Evolutionary conservation across 148 eudicot genomes (phyloP).

Genomic region (Rhododendron ovatum): DNA sequence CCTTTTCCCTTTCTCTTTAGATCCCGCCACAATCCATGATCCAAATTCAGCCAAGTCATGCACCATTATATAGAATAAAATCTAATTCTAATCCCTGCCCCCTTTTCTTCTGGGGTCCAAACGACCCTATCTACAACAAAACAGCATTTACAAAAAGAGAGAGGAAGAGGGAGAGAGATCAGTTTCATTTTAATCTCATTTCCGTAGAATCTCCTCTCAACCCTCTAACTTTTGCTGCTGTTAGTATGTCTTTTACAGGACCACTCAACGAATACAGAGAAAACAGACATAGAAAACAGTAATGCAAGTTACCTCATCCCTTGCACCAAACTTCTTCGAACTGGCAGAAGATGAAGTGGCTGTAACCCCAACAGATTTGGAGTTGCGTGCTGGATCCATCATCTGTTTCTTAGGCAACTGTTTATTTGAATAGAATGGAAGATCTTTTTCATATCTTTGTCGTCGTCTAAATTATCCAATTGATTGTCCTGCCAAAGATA

Average conservation of each 20-base stretch:
- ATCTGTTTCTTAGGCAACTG: conserved; percentile 25
- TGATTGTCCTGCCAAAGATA: conserved; percentile 25
- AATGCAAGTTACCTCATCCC: conserved; percentile 56
- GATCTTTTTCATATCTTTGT: conserved; percentile 30
- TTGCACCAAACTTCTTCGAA: conserved; percentile 36
- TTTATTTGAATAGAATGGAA: conserved; percentile 18
- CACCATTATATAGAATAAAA: not conserved
- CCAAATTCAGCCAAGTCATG: not conserved
- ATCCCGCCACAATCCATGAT: not conserved
- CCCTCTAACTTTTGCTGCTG: not conserved
- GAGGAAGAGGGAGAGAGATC: not conserved
- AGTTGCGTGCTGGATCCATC: conserved; percentile 21
- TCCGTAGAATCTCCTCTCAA: not conserved
- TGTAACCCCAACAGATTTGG: conserved; percentile 22
- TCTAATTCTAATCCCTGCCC: not conserved
- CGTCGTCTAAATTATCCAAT: conserved; percentile 30
- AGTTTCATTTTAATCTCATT: not conserved
- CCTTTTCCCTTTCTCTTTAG: not conserved
- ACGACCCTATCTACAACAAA: too few species aligned
- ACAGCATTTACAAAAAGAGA: not conserved
- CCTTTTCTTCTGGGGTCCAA: not conserved
- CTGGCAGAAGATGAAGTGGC: conserved; percentile 18
- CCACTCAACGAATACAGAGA: not conserved
- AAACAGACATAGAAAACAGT: not conserved
- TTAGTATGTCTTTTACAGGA: not conserved